Conservation (phyloP, 306 rosid species). For the Corylus heterophylla region DNA sequence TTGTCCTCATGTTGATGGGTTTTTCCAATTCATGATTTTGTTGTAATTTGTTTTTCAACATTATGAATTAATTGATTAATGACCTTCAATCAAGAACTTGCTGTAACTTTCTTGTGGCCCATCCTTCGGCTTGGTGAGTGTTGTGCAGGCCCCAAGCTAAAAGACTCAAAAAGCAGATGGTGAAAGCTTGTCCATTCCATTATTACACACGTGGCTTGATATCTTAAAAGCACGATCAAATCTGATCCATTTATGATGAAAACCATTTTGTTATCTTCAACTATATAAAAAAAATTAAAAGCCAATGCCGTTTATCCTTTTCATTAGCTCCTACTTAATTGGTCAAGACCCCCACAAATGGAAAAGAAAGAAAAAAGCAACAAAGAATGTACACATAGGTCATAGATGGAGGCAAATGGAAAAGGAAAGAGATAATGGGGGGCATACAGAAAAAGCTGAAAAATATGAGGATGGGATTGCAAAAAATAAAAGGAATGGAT, state of each 20-base stretch:
- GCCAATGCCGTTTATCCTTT: background rate
- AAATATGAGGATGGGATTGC: background rate
- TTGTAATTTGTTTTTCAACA: constrained; percentile 49
- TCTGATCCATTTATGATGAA: background rate
- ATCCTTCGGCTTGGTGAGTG: background rate
- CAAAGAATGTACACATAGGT: background rate
- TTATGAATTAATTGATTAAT: constrained; percentile 57
- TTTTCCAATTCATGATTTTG: constrained; percentile 44
- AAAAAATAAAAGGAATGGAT: background rate
- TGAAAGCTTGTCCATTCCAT: background rate
- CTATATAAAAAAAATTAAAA: background rate
- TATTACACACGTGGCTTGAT: background rate
- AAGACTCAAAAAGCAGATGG: background rate
- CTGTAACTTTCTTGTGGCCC: constrained; percentile 7
- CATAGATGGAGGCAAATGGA: background rate
- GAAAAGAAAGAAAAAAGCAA: background rate
- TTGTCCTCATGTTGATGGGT: constrained; percentile 29
- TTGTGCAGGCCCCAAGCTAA: background rate
- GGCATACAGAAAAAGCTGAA: background rate
- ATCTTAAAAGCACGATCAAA: background rate
- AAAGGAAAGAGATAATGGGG: background rate
- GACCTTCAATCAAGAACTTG: constrained; percentile 42
- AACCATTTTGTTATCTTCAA: background rate
- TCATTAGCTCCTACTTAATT: too few species aligned
- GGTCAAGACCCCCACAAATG: background rate